These are phyloP conservation scores for Hypocreales sp. DNA, from an alignment of 2,329 filamentous ascomycete genomes.

Conservation along the genomic window DNA sequence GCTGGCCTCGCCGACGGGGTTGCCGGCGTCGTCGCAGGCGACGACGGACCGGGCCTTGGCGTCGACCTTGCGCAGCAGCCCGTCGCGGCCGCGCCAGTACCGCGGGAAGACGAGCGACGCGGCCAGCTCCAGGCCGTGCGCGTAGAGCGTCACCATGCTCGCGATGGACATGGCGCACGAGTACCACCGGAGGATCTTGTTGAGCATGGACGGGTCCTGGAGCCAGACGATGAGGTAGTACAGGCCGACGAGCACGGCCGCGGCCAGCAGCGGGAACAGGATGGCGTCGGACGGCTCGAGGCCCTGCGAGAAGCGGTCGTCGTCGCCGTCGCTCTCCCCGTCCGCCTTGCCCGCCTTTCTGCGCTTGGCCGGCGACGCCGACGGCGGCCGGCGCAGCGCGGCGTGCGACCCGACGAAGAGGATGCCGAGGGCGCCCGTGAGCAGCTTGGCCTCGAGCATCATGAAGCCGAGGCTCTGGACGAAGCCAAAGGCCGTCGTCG, in stretches of 20 bases:
- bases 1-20: slow-evolving; percentile 9
- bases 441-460: slow-evolving; percentile 29
- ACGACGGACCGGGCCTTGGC: slow-evolving; percentile 22
- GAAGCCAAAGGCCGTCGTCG: slow-evolving; percentile 12
- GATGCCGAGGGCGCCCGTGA: slow-evolving; percentile 57
- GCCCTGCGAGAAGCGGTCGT: slow-evolving; percentile 25
- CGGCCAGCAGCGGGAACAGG: slow-evolving; percentile 68
- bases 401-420: slow-evolving; percentile 78
- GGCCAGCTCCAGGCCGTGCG: slow-evolving; percentile 51
- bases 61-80: slow-evolving; percentile 29
- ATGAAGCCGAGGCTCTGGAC: slow-evolving; percentile 24
- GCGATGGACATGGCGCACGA: slow-evolving; percentile 69
- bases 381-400: slow-evolving; percentile 70
- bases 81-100: slow-evolving; percentile 39
- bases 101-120: slow-evolving; percentile 58
- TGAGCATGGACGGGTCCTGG: slow-evolving; percentile 65
- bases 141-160: slow-evolving; percentile 56
- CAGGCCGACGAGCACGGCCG: slow-evolving; percentile 52
- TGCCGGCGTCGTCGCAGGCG: slow-evolving; percentile 18
- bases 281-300: slow-evolving; percentile 62
- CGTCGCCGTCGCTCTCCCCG: slow-evolving; percentile 32
- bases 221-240: slow-evolving; percentile 88
- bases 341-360: slow-evolving; percentile 25
- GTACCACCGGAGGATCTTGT: slow-evolving; percentile 70
- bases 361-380: slow-evolving; percentile 47